Base-by-base conservation (phyloP, 768 basidiomycete genomes). In the Termitomyces titanicus region DNA sequence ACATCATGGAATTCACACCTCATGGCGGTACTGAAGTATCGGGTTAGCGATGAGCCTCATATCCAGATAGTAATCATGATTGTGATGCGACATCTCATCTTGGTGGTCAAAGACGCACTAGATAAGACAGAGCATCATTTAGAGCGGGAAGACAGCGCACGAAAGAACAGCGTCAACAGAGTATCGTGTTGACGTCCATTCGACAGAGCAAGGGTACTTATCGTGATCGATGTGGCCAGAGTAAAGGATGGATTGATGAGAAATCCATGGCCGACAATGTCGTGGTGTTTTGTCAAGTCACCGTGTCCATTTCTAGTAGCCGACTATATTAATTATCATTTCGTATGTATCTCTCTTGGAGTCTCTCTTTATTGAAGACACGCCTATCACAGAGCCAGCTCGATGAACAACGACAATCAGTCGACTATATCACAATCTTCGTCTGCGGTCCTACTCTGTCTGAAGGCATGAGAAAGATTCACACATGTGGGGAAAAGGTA, bases 241-340 rank as follows among this genome's bases (percentile, higher is more conserved):
- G 29, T 29, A 29, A 9, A 29, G 29, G 42, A 53, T 24, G n/a
- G n/a, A n/a, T n/a, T n/a, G n/a, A n/a, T n/a, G n/a, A n/a, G n/a
- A n/a, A n/a, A n/a, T n/a, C n/a, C n/a, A n/a, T n/a, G n/a, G 48
- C 51, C 35, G 42, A 45, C 39, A 49, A 47, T 9, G 37, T 51
- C 52, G 49, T 61, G 61, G 61, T 57, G 25, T 59, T 53, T 57
- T 52, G 53, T 57, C 54, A 60, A 62, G 56, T 55, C 56, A 49
- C 58, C 61, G 61, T 56, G 42, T 46, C 29, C 37, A 48, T 35
- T 25, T 46, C 47, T 29, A 29, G 58, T 61, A 61, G 45, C 60
- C 60, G 60, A 51, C 10, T 29, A 4, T 29, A 29, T 29, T 29
- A 9, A 29, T 29, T 9, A 29, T 9, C 29, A 31, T 18, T 5